These are phyloP conservation scores for Medakamo hakoo DNA, from an alignment of 139 green algal genomes.

Conservation along the genomic window DNA sequence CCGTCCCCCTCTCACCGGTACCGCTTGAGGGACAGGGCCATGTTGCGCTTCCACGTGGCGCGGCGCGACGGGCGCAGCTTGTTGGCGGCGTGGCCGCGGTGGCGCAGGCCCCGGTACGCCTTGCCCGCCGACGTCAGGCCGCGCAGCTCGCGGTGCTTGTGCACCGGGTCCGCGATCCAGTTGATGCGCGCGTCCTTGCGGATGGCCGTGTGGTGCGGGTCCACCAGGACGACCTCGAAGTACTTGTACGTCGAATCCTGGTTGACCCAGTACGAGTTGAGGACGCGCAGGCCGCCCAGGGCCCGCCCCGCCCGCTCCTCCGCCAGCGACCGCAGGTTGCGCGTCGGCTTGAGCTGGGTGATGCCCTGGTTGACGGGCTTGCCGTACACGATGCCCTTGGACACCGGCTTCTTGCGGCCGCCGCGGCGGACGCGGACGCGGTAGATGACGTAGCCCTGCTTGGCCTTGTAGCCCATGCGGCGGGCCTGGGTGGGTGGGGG, in stretches of 20 bases:
- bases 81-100: conserved; percentile 71
- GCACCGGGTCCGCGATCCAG: conserved; percentile 92
- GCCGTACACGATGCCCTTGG: conserved; percentile 94
- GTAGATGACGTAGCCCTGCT: conserved; percentile 95
- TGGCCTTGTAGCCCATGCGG: conserved; percentile 92
- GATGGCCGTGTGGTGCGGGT: conserved; percentile 68
- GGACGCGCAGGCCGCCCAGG: conserved; percentile 81
- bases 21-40: conserved; percentile 69
- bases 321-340: conserved; percentile 80
- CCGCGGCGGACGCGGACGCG: conserved; percentile 87
- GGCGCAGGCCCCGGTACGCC: conserved; percentile 78
- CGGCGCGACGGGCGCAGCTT: conserved; percentile 80
- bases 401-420: conserved; percentile 85
- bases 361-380: conserved; percentile 97
- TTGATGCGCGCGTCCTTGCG: conserved; percentile 88
- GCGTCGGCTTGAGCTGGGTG: conserved; percentile 87
- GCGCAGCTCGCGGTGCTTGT: conserved; percentile 98
- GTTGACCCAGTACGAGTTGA: conserved; percentile 99
- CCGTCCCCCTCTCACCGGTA: conserved; percentile 75
- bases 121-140: conserved; percentile 88
- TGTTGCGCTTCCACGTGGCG: conserved; percentile 80
- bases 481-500: no score
- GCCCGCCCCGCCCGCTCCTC: conserved; percentile 93
- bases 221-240: conserved; percentile 97
- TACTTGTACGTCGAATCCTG: conserved; percentile 99